phyloP scores from a whole-genome alignment of 257 asterid species.

The Knoxia roxburghii region DNA sequence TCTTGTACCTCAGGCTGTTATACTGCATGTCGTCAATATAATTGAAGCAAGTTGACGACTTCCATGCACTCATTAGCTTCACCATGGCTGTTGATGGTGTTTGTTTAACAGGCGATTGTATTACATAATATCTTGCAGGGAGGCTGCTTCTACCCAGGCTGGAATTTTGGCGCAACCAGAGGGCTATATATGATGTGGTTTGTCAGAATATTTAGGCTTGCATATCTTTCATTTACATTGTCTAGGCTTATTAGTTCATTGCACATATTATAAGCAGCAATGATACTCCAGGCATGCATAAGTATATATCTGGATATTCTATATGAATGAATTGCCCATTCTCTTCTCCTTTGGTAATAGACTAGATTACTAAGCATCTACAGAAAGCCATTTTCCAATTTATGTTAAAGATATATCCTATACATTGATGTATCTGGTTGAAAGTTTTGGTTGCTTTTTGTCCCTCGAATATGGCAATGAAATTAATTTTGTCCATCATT shows the following conservation, averaged over 20 bases:
- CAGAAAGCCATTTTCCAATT: no score
- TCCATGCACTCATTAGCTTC: background rate
- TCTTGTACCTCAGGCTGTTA: background rate
- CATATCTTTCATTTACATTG: background rate
- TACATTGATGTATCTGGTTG: background rate
- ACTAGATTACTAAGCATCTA: no score
- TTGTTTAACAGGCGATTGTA: background rate
- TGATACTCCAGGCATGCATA: background rate
- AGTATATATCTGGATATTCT: background rate
- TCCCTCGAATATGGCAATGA: background rate
- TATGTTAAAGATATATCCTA: background rate
- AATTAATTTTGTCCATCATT: background rate
- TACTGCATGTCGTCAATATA: background rate
- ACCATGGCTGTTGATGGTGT: background rate
- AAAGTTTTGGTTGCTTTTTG: background rate
- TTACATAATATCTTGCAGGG: slow-evolving; percentile 37
- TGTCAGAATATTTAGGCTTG: slow-evolving; percentile 19
- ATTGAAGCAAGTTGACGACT: background rate
- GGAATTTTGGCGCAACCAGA: slow-evolving; percentile 78
- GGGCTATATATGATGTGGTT: slow-evolving; percentile 51
- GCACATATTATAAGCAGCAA: background rate
- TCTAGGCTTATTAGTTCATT: background rate
- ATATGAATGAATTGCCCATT: background rate
- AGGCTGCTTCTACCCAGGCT: slow-evolving; percentile 59
- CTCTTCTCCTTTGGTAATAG: no score